phyloP scores from a whole-genome alignment of 2,329 filamentous ascomycete species.

The Fusarium nisikadoi region DNA sequence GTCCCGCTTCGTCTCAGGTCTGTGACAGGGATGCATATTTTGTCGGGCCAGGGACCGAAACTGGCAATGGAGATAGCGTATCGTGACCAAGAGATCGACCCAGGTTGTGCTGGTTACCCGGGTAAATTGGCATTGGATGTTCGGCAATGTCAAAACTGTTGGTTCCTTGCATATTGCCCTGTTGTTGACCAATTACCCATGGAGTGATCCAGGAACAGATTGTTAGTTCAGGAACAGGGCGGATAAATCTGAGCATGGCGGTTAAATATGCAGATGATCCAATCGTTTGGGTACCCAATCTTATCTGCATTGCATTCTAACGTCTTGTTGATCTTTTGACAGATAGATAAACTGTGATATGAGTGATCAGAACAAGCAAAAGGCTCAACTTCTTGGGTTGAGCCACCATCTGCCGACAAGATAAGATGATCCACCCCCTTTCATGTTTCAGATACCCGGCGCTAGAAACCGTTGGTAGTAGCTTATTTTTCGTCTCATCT shows the following conservation, averaged over 20 bases:
- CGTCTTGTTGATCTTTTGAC: no score
- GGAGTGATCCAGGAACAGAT: background rate
- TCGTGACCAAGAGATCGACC: constrained; percentile 11
- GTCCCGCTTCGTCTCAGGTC: constrained; percentile 43
- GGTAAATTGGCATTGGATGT: constrained; percentile 5
- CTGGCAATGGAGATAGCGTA: constrained; percentile 18
- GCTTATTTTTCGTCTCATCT: constrained; percentile 6
- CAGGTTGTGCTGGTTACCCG: constrained; percentile 7
- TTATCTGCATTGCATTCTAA: no score
- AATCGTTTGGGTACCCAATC: no score
- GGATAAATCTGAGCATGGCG: background rate
- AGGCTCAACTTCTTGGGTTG: background rate
- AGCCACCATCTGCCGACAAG: constrained; percentile 1
- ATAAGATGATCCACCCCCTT: constrained; percentile 12
- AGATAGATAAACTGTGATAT: background rate
- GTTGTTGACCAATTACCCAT: background rate
- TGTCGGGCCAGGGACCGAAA: constrained; percentile 14
- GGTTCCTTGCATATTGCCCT: constrained; percentile 16
- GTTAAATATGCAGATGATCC: constrained; percentile 8
- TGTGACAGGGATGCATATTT: constrained; percentile 18
- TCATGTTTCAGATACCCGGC: constrained; percentile 35
- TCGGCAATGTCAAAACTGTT: constrained; percentile 22
- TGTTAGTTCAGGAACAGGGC: background rate
- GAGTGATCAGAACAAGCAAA: background rate
- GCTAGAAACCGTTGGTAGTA: constrained; percentile 10